A percentile compares a stretch with the other conserved stretches of the same genome.
phyloP scores from a whole-genome alignment of 768 basidiomycete genomes.

The Crepidotus variabilis region DNA sequence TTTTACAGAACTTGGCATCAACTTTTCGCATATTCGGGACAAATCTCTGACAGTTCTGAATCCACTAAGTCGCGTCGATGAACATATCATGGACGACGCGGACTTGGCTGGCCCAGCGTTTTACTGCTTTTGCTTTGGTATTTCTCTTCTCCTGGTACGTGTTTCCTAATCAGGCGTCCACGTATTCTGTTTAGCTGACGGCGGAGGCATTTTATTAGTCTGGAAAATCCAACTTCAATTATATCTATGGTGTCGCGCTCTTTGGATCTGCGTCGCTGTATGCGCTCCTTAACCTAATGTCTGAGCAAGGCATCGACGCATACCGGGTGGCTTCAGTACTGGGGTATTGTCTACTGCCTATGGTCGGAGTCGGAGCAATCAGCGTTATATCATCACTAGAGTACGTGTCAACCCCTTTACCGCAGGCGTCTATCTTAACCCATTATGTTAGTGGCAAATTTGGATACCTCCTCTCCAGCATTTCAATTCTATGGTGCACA shows the following conservation, averaged over 20 bases:
- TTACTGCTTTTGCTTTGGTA: constrained; percentile 93
- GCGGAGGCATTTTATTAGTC: constrained; percentile 50
- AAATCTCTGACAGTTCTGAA: constrained; percentile 97
- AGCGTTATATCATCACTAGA: constrained; percentile 87
- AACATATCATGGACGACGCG: constrained; percentile 98
- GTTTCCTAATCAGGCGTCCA: neutral
- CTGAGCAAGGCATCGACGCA: constrained; percentile 89
- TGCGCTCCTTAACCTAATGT: constrained; percentile 95
- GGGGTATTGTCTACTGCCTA: constrained; percentile 94
- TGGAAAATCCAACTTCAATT: constrained; percentile 97
- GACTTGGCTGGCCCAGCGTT: constrained; percentile 95
- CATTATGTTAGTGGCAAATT: constrained; percentile 57
- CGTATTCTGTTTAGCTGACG: constrained; percentile 5
- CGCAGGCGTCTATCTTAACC: constrained; percentile 10
- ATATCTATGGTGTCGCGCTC: constrained; percentile 97
- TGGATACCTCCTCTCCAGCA: constrained; percentile 77
- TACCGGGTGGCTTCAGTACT: constrained; percentile 94
- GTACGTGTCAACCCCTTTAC: constrained; percentile 44
- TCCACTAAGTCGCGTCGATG: constrained; percentile 78
- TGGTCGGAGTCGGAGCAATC: constrained; percentile 90
- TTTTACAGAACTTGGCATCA: constrained; percentile 87
- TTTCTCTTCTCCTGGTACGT: constrained; percentile 87
- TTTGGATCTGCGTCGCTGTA: constrained; percentile 92
- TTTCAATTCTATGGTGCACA: constrained; percentile 95
- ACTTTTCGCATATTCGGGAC: constrained; percentile 91